A percentile compares a stretch with the other conserved stretches of the same genome.
These are phyloP conservation scores for Houttuynia cordata DNA, from an alignment of 164 flowering plant genomes.

Conservation along the genomic window DNA sequence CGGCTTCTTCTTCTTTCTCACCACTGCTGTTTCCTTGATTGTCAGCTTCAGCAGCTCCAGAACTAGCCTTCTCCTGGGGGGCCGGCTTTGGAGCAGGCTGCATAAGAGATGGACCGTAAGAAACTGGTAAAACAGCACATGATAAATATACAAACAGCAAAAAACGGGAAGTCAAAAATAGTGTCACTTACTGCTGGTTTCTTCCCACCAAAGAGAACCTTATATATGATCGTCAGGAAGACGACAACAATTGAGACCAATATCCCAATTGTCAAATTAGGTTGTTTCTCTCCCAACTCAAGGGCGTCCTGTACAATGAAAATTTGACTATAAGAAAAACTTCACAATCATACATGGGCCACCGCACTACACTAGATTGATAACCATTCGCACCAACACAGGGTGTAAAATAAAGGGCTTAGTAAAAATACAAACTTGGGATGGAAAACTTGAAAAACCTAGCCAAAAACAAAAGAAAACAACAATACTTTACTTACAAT, in stretches of 20 bases:
- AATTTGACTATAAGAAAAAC: background rate
- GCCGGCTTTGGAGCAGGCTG: slow-evolving; percentile 16
- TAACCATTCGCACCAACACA: too few relatives aligned
- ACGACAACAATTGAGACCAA: slow-evolving; percentile 44
- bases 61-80: slow-evolving; percentile 5
- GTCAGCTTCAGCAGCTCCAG: slow-evolving; percentile 16
- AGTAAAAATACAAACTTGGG: too few relatives aligned
- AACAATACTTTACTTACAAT: slow-evolving; percentile 33
- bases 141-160: background rate
- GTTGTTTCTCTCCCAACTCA: slow-evolving; percentile 80
- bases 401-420: too few relatives aligned
- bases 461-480: background rate
- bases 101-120: background rate
- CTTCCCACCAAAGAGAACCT: slow-evolving; percentile 76
- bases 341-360: too few relatives aligned
- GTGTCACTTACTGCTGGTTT: slow-evolving; percentile 36
- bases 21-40: slow-evolving; percentile 22
- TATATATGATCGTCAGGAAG: slow-evolving; percentile 34
- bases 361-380: too few relatives aligned
- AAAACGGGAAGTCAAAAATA: background rate
- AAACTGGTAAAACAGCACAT: too few relatives aligned
- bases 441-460: too few relatives aligned
- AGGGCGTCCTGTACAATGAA: slow-evolving; percentile 50
- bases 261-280: slow-evolving; percentile 62
- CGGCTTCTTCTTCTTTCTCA: slow-evolving; percentile 30